Conservation (phyloP, 2,329 filamentous ascomycete genomes). For the Furcasterigmium sp. region DNA sequence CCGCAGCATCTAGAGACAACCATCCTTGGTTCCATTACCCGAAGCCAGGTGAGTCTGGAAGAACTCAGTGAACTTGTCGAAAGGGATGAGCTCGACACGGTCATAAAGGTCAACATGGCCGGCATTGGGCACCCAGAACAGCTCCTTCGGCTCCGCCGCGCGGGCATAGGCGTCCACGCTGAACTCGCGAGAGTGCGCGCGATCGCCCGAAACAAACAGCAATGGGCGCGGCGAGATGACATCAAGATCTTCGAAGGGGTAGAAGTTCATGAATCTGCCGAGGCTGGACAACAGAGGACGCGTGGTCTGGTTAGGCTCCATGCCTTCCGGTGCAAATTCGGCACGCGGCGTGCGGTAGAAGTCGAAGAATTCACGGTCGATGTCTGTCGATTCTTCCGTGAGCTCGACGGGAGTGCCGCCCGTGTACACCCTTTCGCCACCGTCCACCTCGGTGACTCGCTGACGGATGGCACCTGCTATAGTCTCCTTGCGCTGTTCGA, state of each 20-base stretch:
- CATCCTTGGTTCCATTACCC: background rate
- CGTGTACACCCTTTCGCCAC: background rate
- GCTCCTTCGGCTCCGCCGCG: slow-evolving; percentile 28
- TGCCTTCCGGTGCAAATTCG: slow-evolving; percentile 3
- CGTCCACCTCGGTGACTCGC: slow-evolving; percentile 3
- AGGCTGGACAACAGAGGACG: slow-evolving; percentile 22
- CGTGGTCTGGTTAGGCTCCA: slow-evolving; percentile 19
- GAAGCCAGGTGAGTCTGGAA: slow-evolving; percentile 8
- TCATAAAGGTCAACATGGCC: slow-evolving; percentile 31
- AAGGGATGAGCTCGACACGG: slow-evolving; percentile 27
- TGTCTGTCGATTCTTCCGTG: background rate
- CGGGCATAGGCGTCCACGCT: slow-evolving; percentile 18
- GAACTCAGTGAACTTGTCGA: slow-evolving; percentile 20
- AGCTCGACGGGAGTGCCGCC: background rate
- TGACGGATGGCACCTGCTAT: background rate
- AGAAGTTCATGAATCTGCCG: slow-evolving; percentile 25
- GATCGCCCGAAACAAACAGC: slow-evolving; percentile 19
- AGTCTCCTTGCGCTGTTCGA: slow-evolving; percentile 5
- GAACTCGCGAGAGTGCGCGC: slow-evolving; percentile 21
- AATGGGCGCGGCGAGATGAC: slow-evolving; percentile 22
- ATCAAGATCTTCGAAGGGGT: slow-evolving; percentile 21
- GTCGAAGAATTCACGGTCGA: slow-evolving; percentile 7
- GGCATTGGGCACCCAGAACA: slow-evolving; percentile 23
- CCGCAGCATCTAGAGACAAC: no score
- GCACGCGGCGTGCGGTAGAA: slow-evolving; percentile 8